Percentiles rank a stretch among this genome's conserved stretches.
These are phyloP conservation scores for Cladophialophora chaetospira DNA, from an alignment of 2,329 filamentous ascomycete species.

Conservation along the genomic window DNA sequence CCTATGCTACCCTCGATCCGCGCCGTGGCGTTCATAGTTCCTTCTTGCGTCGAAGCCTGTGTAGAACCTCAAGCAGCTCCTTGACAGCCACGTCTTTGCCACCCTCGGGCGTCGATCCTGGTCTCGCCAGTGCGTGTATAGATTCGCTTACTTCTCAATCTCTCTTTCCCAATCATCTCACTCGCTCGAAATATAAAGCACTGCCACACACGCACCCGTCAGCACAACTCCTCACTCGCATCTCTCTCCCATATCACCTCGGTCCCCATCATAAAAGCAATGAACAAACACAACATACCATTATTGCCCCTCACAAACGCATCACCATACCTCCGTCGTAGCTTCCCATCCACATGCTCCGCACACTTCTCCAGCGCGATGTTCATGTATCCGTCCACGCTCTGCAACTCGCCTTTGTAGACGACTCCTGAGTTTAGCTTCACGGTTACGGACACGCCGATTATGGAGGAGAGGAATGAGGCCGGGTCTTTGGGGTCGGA, in stretches of 20 bases:
- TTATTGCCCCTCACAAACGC: conserved; percentile 97
- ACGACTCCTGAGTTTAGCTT: conserved; percentile 98
- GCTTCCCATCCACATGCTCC: conserved; percentile 83
- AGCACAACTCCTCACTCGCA: too few species aligned
- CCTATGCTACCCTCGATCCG: not conserved
- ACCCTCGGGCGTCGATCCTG: too few species aligned
- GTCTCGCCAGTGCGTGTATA: too few species aligned
- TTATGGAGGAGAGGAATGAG: conserved; percentile 89
- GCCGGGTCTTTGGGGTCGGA: conserved; percentile 73
- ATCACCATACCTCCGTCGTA: conserved; percentile 84
- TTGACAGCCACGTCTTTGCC: not conserved
- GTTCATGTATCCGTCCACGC: conserved; percentile 99
- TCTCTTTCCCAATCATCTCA: conserved; percentile 1
- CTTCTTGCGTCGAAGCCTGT: not conserved
- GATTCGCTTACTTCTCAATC: not conserved
- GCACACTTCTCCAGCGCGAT: conserved; percentile 95
- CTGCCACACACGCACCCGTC: conserved; percentile 7
- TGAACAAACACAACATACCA: conserved; percentile 54
- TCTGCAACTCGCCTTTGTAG: conserved; percentile 96
- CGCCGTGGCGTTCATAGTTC: not conserved
- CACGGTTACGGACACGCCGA: conserved; percentile 89
- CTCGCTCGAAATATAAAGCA: conserved; percentile 33
- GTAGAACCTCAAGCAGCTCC: not conserved
- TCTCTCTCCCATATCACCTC: too few species aligned
- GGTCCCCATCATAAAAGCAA: not conserved